Conservation (phyloP, 179 eudicot species). For the Vitellaria paradoxa region DNA sequence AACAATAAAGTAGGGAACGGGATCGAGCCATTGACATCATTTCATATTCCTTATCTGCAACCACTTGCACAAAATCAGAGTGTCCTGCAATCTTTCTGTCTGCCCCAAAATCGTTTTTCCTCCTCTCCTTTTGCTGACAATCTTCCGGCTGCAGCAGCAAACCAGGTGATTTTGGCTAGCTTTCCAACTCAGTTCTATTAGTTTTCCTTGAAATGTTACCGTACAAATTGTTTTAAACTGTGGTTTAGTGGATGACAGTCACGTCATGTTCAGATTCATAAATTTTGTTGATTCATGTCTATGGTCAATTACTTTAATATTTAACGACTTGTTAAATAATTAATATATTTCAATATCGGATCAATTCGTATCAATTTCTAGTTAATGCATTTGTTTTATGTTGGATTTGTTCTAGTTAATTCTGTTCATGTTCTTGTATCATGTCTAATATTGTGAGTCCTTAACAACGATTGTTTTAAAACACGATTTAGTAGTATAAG, state of each 20-base stretch:
- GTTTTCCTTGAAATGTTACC: conserved; percentile 3
- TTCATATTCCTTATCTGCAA: conserved; percentile 29
- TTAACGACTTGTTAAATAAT: no score
- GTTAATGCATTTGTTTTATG: no score
- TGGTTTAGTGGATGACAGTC: background rate
- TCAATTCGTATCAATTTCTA: no score
- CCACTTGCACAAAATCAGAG: conserved; percentile 26
- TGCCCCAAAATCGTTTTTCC: conserved; percentile 28
- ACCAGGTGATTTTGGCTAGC: conserved; percentile 36
- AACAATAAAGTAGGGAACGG: conserved; percentile 16
- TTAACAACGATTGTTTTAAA: no score
- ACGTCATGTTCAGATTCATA: no score
- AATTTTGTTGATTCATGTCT: no score
- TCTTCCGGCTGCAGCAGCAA: conserved; percentile 25
- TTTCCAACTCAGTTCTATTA: background rate
- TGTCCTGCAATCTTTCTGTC: conserved; percentile 18
- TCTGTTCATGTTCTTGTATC: no score
- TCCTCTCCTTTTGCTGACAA: conserved; percentile 22
- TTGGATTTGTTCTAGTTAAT: no score
- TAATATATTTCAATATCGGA: no score
- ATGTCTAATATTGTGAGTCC: no score
- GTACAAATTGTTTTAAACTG: background rate
- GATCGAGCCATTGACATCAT: conserved; percentile 21
- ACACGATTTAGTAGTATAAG: no score
- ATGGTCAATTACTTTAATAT: no score